These are phyloP conservation scores for Amylocarpus encephaloides DNA, from an alignment of 2,329 filamentous ascomycete genomes.

Conservation along the genomic window DNA sequence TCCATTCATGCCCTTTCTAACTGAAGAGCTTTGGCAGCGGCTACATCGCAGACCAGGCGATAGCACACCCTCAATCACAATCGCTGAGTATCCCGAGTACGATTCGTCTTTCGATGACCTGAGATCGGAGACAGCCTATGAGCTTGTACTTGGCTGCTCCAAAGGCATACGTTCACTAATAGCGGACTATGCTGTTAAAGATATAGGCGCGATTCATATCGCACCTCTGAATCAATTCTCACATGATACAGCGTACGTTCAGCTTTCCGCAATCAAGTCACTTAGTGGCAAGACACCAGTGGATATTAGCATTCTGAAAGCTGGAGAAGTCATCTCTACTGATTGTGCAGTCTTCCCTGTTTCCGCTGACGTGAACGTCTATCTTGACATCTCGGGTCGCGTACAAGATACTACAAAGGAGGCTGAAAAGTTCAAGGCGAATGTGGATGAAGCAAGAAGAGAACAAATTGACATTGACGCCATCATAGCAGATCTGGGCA, in stretches of 20 bases:
- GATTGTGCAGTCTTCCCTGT: conserved; percentile 80
- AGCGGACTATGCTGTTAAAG: conserved; percentile 68
- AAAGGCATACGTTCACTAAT: conserved; percentile 67
- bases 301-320: conserved; percentile 56
- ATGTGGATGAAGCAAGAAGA: conserved; percentile 51
- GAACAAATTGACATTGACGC: conserved; percentile 5
- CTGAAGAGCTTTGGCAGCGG: conserved; percentile 79
- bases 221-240: conserved; percentile 62
- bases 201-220: conserved; percentile 59
- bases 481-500: conserved; percentile 2
- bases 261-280: conserved; percentile 69
- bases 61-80: conserved; percentile 63
- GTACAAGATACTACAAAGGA: conserved; percentile 78
- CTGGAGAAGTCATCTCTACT: conserved; percentile 53
- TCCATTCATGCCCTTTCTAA: conserved; percentile 77
- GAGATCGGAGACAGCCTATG: conserved; percentile 65
- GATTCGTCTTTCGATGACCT: conserved; percentile 57
- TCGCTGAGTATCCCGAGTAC: conserved; percentile 65
- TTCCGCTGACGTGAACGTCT: conserved; percentile 67
- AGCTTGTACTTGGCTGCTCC: conserved; percentile 67
- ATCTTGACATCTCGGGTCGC: conserved; percentile 74
- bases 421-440: conserved; percentile 72
- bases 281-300: conserved; percentile 68
- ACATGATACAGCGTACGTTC: conserved; percentile 56
- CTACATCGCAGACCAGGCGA: conserved; percentile 67